Conservation (phyloP, 495 filamentous ascomycete genomes). For the Cercophora newfieldiana region DNA sequence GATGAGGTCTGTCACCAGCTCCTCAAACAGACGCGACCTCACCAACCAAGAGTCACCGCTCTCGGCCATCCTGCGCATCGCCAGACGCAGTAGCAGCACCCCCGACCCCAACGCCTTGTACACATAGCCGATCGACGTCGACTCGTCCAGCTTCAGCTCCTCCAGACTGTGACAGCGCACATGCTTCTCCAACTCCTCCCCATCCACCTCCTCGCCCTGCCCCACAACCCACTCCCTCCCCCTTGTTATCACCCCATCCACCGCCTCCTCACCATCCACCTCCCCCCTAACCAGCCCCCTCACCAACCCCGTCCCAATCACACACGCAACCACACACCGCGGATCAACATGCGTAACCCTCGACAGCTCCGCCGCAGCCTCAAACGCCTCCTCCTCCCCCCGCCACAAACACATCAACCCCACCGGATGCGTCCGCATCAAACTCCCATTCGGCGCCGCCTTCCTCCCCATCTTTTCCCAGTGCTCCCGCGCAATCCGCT, state of each 20-base stretch:
- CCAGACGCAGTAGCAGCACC: constrained; percentile 38
- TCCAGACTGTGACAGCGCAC: constrained; percentile 30
- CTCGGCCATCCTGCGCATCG: constrained; percentile 29
- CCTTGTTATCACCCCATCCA: constrained; percentile 34
- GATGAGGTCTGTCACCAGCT: constrained; percentile 44
- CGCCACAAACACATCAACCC: constrained; percentile 40
- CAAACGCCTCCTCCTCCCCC: constrained; percentile 37
- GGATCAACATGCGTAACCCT: constrained; percentile 48
- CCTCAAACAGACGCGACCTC: constrained; percentile 36
- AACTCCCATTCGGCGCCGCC: constrained; percentile 48
- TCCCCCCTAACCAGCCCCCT: constrained; percentile 45
- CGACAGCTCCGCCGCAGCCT: constrained; percentile 28
- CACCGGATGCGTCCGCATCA: constrained; percentile 50
- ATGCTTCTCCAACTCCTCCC: constrained; percentile 38
- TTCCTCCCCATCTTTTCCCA: constrained; percentile 37
- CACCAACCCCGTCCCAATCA: constrained; percentile 42
- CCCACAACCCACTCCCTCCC: constrained; percentile 27
- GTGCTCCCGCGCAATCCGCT: constrained; percentile 28
- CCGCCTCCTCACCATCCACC: constrained; percentile 33
- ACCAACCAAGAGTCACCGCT: constrained; percentile 6
- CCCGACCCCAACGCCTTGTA: constrained; percentile 50
- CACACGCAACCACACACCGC: constrained; percentile 47
- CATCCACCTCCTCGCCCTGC: constrained; percentile 33
- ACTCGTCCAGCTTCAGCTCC: constrained; percentile 42
- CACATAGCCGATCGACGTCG: constrained; percentile 47